Conservation (phyloP, 2,329 filamentous ascomycete genomes). For the Colletotrichum eremochloae region DNA sequence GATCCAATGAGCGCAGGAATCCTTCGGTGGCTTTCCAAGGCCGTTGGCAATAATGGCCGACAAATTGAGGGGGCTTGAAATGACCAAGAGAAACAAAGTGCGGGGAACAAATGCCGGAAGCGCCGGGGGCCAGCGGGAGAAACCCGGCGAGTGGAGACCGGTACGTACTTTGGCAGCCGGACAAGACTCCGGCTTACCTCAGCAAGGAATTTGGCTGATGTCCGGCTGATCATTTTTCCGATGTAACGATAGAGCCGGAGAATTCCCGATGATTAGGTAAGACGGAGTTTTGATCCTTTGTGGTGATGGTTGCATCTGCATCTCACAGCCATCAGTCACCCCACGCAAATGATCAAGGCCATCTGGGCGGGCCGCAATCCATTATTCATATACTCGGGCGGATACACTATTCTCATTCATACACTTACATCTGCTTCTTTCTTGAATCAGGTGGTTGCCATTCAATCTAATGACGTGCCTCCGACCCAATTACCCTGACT, state of each 20-base stretch:
- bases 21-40: neutral
- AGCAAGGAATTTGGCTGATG: neutral
- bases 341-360: too few relatives aligned
- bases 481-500: neutral
- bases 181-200: neutral
- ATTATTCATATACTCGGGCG: neutral
- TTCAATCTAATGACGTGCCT: neutral
- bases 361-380: neutral
- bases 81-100: neutral
- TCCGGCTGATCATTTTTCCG: neutral
- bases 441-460: neutral
- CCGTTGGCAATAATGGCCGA: neutral
- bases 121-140: conserved; percentile 3
- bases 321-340: too few relatives aligned
- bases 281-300: neutral
- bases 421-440: neutral
- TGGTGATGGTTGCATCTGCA: too few relatives aligned
- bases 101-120: conserved; percentile 2
- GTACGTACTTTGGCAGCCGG: neutral
- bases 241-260: neutral
- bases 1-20: neutral
- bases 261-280: neutral
- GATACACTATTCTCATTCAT: neutral
- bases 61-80: neutral
- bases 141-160: neutral